Evolutionary conservation across 2,329 filamentous ascomycete genomes (phyloP).

Genomic region (Aureobasidium sp.): DNA sequence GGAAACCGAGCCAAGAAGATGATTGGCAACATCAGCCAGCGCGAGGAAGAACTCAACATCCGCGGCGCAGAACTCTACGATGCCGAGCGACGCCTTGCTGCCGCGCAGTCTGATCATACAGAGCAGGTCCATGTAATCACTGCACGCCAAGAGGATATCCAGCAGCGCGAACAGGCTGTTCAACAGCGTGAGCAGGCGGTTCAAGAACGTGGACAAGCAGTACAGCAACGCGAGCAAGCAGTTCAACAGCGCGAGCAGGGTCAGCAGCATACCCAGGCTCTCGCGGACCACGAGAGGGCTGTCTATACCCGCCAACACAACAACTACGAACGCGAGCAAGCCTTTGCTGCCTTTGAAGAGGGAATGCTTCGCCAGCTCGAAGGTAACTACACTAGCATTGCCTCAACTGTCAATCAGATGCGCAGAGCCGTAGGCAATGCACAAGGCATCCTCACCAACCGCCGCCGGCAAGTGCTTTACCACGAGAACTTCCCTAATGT

Average conservation of each 20-base stretch:
- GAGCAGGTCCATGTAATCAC: not conserved
- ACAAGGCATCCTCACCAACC: not conserved
- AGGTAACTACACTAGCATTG: not conserved
- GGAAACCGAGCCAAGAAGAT: not conserved
- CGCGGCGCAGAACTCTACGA: not conserved
- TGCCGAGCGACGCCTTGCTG: not conserved
- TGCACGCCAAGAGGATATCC: not conserved
- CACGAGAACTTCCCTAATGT: not conserved
- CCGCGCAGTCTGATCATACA: not conserved
- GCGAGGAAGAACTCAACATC: not conserved
- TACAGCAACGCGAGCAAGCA: not conserved
- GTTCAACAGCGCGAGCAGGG: not conserved
- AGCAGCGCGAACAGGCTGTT: not conserved
- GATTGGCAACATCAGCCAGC: not conserved
- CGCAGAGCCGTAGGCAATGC: not conserved
- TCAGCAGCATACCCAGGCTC: not conserved
- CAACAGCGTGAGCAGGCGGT: not conserved
- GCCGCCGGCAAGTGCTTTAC: constrained; percentile 2
- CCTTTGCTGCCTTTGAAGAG: not conserved
- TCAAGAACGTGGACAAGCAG: not conserved
- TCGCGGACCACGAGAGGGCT: not conserved
- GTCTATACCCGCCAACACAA: not conserved
- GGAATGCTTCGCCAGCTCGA: not conserved
- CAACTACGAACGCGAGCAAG: not conserved
- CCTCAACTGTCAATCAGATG: not conserved